Evolutionary conservation across 2,329 filamentous ascomycete species (phyloP), one percentile per base, ranked within the genome.

Genomic region (Plectosphaerella sp.): DNA sequence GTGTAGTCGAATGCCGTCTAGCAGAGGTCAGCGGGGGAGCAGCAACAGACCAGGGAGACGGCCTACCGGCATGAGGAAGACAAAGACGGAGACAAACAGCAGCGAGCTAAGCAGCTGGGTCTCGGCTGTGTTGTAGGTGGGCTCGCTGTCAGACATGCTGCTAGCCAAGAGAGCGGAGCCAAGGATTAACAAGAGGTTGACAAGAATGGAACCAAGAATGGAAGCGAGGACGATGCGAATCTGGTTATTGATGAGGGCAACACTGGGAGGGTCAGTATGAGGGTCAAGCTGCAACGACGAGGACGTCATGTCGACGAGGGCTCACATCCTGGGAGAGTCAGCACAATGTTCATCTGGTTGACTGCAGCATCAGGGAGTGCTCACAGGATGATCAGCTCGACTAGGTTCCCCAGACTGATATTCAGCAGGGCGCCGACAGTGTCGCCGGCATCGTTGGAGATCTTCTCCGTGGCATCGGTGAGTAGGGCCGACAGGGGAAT

Each of bases 141-240:
- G 84, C 65, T 90, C 86, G 59, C 82, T 78, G 62, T 81, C 87
- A 48, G 83, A 79, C 36, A 89, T 73, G 48, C 86, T 87, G 56
- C 86, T 87, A 6, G 87, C 72, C 2, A 90, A 68, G 58, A 91
- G 88, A 36, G 85, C 84, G 80, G 89, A 89, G 55, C 88, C 88
- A 47, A 91, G 73, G 58, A 91, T 90, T 41, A 90, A 74, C 4
- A 91, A 72, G 46, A 91, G 67, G 61, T 91, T 91, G 51, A 88
- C 85, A n/a, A 91, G 72, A 52, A 91, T 88, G 1, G 87, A 91
- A 18, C 88, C 88, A 15, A 91, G 74, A 41, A 91, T 74, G 0
- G 88, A 89, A 7, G 88, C 87, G 65, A 91, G 87, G 16, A 91
- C 88, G 54, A 91, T 87, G 25, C 82, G 77, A 47, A 91, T 87